phyloP scores from a whole-genome alignment of 495 filamentous ascomycete genomes.

The Penicillium arizonense region DNA sequence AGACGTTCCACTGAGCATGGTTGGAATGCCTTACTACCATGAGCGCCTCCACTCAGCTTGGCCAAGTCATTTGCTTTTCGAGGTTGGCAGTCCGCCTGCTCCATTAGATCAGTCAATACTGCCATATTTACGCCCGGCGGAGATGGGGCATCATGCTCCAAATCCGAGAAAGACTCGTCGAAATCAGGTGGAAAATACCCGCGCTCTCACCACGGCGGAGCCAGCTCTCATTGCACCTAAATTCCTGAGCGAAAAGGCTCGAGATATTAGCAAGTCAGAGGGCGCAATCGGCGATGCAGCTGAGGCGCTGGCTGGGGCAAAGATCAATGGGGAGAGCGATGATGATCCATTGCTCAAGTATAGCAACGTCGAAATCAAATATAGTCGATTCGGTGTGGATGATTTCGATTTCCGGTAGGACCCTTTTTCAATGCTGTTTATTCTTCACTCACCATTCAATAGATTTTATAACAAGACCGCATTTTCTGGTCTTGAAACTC shows the following conservation, averaged over 20 bases:
- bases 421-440: background rate
- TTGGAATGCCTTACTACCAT: conserved; percentile 93
- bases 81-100: conserved; percentile 77
- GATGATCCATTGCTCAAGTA: conserved; percentile 82
- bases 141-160: conserved; percentile 70
- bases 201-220: conserved; percentile 48
- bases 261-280: conserved; percentile 59
- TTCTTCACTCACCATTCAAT: conserved; percentile 10
- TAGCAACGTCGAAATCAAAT: conserved; percentile 90
- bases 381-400: conserved; percentile 94
- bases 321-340: conserved; percentile 59
- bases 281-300: conserved; percentile 60
- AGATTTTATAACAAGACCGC: conserved; percentile 90
- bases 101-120: conserved; percentile 74
- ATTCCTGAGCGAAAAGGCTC: conserved; percentile 89
- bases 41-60: conserved; percentile 85
- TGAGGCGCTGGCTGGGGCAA: conserved; percentile 58
- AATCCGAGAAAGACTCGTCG: conserved; percentile 72
- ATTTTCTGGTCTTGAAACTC: conserved; percentile 91
- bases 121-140: conserved; percentile 61
- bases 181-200: conserved; percentile 81
- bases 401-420: conserved; percentile 94
- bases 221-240: conserved; percentile 70
- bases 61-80: conserved; percentile 79
- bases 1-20: conserved; percentile 77